phyloP scores from a whole-genome alignment of 192 early-diverging fungal species.

The Coemansia biformis region DNA sequence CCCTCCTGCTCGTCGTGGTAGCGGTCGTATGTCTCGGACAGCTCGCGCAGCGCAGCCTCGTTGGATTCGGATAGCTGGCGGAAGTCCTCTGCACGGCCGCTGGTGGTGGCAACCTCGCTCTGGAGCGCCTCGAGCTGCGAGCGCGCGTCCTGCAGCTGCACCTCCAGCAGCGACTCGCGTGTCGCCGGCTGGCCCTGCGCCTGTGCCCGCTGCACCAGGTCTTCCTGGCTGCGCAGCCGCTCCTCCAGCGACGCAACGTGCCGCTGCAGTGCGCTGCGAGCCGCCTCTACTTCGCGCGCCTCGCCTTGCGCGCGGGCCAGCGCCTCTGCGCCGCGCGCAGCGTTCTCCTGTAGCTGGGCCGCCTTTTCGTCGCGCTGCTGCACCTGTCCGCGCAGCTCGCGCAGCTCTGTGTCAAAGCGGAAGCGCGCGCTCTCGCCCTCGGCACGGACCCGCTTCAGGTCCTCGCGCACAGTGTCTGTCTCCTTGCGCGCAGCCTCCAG shows the following conservation, averaged over 20 bases:
- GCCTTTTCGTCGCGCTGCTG: constrained; percentile 30
- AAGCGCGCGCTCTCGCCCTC: constrained; percentile 25
- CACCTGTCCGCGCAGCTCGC: constrained; percentile 28
- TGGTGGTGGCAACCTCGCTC: constrained; percentile 33
- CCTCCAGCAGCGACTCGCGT: constrained; percentile 44
- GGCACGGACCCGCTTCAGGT: constrained; percentile 28
- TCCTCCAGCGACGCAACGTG: constrained; percentile 49
- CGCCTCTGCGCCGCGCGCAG: constrained; percentile 29
- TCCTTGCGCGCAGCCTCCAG: constrained; percentile 27
- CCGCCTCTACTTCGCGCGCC: constrained; percentile 48
- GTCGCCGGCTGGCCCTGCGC: constrained; percentile 28
- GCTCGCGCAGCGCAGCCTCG: constrained; percentile 60
- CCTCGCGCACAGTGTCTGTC: constrained; percentile 14
- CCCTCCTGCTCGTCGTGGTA: constrained; percentile 56
- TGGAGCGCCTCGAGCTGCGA: constrained; percentile 53
- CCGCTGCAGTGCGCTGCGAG: constrained; percentile 45
- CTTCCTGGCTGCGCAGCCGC: constrained; percentile 45
- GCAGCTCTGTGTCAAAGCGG: constrained; percentile 28
- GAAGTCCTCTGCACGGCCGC: constrained; percentile 37
- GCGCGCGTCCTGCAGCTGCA: constrained; percentile 52
- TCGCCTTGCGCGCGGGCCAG: constrained; percentile 52
- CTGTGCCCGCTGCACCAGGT: constrained; percentile 46
- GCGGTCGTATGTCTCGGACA: constrained; percentile 63
- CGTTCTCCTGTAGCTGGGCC: constrained; percentile 19
- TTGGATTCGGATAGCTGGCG: constrained; percentile 48